Conservation (phyloP, 164 flowering plant genomes). For the Euptelea pleiosperma region DNA sequence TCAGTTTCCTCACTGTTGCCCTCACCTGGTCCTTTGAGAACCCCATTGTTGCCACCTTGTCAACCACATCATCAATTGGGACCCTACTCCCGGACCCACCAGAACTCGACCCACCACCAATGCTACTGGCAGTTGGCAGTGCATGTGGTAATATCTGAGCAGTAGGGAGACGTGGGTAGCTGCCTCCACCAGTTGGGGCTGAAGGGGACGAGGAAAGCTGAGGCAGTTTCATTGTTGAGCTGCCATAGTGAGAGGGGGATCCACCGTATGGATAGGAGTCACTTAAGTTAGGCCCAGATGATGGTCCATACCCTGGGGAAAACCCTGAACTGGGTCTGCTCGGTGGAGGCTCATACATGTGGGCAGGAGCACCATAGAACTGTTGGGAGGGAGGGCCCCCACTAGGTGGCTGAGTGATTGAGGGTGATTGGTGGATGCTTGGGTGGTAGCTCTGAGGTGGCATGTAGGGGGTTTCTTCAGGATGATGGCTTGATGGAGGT, state of each 20-base stretch:
- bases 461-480: slow-evolving; percentile 57
- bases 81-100: slow-evolving; percentile 72
- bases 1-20: slow-evolving; percentile 73
- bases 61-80: slow-evolving; percentile 87
- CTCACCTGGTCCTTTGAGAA: slow-evolving; percentile 84
- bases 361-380: slow-evolving; percentile 46
- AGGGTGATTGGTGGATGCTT: slow-evolving; percentile 39
- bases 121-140: slow-evolving; percentile 60
- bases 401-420: slow-evolving; percentile 33
- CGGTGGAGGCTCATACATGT: slow-evolving; percentile 53
- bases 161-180: slow-evolving; percentile 81
- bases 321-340: slow-evolving; percentile 52
- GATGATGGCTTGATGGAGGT: slow-evolving; percentile 45
- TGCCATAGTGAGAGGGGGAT: slow-evolving; percentile 58
- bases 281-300: slow-evolving; percentile 37
- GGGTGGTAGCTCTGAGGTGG: slow-evolving; percentile 61
- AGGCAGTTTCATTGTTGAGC: slow-evolving; percentile 43
- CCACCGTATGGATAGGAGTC: slow-evolving; percentile 61
- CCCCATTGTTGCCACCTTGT: slow-evolving; percentile 82
- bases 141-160: slow-evolving; percentile 80
- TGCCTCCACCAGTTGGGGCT: slow-evolving; percentile 48
- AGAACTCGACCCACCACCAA: slow-evolving; percentile 52
- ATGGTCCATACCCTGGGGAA: slow-evolving; percentile 42
- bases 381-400: slow-evolving; percentile 49
- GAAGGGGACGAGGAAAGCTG: slow-evolving; percentile 38